A percentile compares a stretch with the other conserved stretches of the same genome.
Conservation (phyloP, 169 alveolate genomes). For the Fabrea salina region DNA sequence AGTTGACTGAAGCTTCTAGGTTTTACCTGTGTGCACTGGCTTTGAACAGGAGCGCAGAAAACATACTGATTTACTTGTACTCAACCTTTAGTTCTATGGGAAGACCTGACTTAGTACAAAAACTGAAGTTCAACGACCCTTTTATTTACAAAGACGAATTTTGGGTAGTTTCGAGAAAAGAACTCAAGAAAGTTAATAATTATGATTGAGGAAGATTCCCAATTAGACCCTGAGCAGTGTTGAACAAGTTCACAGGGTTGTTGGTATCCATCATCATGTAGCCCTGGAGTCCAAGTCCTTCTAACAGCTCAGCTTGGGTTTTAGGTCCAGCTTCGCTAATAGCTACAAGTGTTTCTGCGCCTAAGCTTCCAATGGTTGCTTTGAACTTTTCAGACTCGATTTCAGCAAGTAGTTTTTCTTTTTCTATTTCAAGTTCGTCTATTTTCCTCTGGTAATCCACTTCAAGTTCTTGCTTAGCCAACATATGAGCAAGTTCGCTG, state of each 20-base stretch:
- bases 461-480: conserved; percentile 32
- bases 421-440: conserved; percentile 41
- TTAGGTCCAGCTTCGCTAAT: conserved; percentile 58
- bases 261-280: conserved; percentile 50
- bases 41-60: conserved; percentile 40
- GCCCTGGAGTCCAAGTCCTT: conserved; percentile 49
- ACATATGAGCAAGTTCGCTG: conserved; percentile 5
- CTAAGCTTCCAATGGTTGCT: conserved; percentile 37
- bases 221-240: conserved; percentile 36
- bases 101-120: conserved; percentile 42
- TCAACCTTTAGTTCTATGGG: conserved; percentile 36
- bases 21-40: conserved; percentile 49
- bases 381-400: conserved; percentile 51
- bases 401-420: conserved; percentile 29
- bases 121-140: conserved; percentile 37
- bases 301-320: conserved; percentile 48
- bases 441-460: conserved; percentile 15
- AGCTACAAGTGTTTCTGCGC: conserved; percentile 33
- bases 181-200: not conserved
- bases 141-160: conserved; percentile 44
- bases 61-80: conserved; percentile 45
- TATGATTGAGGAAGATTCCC: no score
- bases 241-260: conserved; percentile 45
- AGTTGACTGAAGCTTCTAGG: conserved; percentile 32
- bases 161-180: conserved; percentile 29